These are phyloP conservation scores for Mortierella polycephala DNA, from an alignment of 371 early-diverging fungal species.

Conservation along the genomic window DNA sequence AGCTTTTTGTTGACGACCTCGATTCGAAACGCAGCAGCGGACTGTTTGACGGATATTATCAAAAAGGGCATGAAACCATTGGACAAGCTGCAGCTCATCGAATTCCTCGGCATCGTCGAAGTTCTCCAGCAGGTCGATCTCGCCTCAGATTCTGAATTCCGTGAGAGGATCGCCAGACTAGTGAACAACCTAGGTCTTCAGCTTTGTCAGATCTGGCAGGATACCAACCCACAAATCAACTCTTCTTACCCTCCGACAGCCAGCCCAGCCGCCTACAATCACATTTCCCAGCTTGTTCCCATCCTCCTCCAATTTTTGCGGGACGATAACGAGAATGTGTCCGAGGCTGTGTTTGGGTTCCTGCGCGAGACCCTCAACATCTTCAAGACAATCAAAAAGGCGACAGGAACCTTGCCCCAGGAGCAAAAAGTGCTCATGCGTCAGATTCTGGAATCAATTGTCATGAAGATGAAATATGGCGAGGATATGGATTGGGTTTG, in stretches of 20 bases:
- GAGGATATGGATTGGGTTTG: constrained; percentile 83
- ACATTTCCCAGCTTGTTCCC: constrained; percentile 52
- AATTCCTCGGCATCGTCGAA: constrained; percentile 77
- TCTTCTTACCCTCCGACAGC: constrained; percentile 35
- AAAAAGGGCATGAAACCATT: constrained; percentile 92
- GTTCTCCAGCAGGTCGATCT: constrained; percentile 62
- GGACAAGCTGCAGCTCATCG: constrained; percentile 89
- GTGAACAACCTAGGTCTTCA: constrained; percentile 87
- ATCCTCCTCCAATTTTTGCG: constrained; percentile 49
- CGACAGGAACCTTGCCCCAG: constrained; percentile 65
- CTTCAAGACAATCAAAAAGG: constrained; percentile 64
- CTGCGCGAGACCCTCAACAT: constrained; percentile 75
- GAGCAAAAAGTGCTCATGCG: constrained; percentile 77
- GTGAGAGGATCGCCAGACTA: constrained; percentile 84
- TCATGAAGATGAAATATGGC: constrained; percentile 91
- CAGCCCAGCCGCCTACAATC: constrained; percentile 57
- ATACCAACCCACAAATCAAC: constrained; percentile 53
- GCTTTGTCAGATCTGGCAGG: constrained; percentile 82
- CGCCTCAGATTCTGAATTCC: constrained; percentile 76
- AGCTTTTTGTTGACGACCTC: constrained; percentile 69
- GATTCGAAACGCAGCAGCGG: constrained; percentile 80
- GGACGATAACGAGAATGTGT: constrained; percentile 87
- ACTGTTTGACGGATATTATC: constrained; percentile 86
- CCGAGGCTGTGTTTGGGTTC: constrained; percentile 78
- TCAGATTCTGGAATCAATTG: constrained; percentile 77